Evolutionary conservation across 176 grass and related monocot genomes (phyloP), one percentile per base, ranked within the genome.

Genomic region (Puya raimondii): DNA sequence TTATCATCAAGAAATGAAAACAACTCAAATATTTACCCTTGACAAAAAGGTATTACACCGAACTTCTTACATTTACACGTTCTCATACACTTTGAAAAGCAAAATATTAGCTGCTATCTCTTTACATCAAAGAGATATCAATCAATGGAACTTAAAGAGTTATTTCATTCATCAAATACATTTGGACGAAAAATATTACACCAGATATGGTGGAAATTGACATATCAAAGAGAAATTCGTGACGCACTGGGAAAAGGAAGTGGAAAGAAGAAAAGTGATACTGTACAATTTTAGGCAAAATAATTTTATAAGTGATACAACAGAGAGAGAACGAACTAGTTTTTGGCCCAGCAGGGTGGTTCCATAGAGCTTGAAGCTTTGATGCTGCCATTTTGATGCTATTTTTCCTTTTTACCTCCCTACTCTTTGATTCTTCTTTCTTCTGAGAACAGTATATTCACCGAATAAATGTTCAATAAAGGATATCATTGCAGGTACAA

Each of bases 271-370:
- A 42, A 42, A 42, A 42, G 33, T 42, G 33, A 42, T 42, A 42
- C 6, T 42, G 33, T 6, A 42, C 33, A 6, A 42, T 42, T 7
- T 8, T 42, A 42, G 33, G 33, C 33, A 42, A 7, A 5, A 42
- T 42, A 42, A 42, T 42, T 42, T 7, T 42, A 0, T 42, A 7
- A 42, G 33, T 42, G 33, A 15, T 21, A 23, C 64, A 50, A 52
- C 57, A 47, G 56, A 53, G 66, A 11, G 49, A 80, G 17, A 53
- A 49, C 78, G 75, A 76, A 92, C 86, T 96, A 64, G 92, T 92
- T 92, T 89, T 96, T 49, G 92, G 88, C 78, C 92, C 92, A 69
- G 88, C 92, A 56, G 92, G 88, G 72, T 96, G 88, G 71, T 89
- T 96, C 92, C 73, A 96, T 29, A 96, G 53, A 29, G 92, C 81